Conservation (phyloP, 1,284 basidiomycete species). For the Phaffia rhodozyma region DNA sequence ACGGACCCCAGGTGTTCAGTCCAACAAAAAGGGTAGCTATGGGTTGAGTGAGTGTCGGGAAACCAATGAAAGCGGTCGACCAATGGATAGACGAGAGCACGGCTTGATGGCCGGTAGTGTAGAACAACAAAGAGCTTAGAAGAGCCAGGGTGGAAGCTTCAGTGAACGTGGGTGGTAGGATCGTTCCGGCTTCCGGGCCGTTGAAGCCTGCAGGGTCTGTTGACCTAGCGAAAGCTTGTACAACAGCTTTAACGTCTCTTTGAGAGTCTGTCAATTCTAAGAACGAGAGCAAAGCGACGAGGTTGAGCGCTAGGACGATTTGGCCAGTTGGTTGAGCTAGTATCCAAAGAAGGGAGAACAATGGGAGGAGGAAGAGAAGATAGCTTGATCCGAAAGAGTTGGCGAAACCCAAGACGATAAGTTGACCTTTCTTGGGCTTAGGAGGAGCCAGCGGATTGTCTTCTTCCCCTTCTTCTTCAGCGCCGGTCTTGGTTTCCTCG, state of each 20-base stretch:
- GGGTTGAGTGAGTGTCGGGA: constrained; percentile 55
- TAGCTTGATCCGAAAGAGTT: constrained; percentile 84
- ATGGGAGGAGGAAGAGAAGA: constrained; percentile 61
- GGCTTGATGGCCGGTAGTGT: constrained; percentile 82
- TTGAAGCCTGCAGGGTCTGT: constrained; percentile 33
- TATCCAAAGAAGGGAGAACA: constrained; percentile 51
- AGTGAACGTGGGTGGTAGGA: constrained; percentile 44
- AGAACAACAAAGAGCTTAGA: constrained; percentile 65
- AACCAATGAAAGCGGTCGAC: constrained; percentile 80
- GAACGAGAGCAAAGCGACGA: constrained; percentile 55
- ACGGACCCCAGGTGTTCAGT: constrained; percentile 67
- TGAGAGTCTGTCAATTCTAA: constrained; percentile 68
- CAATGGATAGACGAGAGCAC: constrained; percentile 85
- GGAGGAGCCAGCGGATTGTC: constrained; percentile 18
- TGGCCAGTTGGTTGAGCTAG: constrained; percentile 72
- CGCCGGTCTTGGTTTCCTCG: constrained; percentile 25
- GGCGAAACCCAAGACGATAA: constrained; percentile 71
- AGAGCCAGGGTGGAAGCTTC: constrained; percentile 62
- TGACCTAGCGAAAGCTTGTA: constrained; percentile 24
- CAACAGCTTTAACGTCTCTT: constrained; percentile 53
- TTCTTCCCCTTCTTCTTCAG: neutral
- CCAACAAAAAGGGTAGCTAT: constrained; percentile 65
- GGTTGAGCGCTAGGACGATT: constrained; percentile 51
- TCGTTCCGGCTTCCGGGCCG: constrained; percentile 35
- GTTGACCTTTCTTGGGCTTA: constrained; percentile 36